Percentiles rank a stretch among this genome's conserved stretches.
Evolutionary conservation across 2,329 filamentous ascomycete species (phyloP).

Genomic region (Cercospora zeina): DNA sequence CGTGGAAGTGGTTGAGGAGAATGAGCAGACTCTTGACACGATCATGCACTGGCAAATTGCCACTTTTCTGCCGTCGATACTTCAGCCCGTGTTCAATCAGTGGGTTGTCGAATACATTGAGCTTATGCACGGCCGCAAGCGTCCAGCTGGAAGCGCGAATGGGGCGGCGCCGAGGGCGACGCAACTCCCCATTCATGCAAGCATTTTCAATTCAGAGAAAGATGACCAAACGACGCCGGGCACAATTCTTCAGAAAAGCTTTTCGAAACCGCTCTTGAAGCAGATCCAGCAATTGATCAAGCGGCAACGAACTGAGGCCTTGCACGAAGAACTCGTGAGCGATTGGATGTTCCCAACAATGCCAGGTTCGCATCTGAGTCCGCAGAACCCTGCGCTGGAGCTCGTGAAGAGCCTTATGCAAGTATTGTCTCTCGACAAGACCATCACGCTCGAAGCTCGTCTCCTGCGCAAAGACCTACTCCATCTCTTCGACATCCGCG

Average conservation of each 20-base stretch:
- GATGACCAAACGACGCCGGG: slow-evolving; percentile 57
- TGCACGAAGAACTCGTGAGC: slow-evolving; percentile 81
- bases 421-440: slow-evolving; percentile 85
- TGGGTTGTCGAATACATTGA: slow-evolving; percentile 96
- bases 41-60: slow-evolving; percentile 99
- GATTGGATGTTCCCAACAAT: slow-evolving; percentile 85
- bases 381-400: slow-evolving; percentile 76
- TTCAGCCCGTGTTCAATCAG: slow-evolving; percentile 84
- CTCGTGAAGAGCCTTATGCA: slow-evolving; percentile 93
- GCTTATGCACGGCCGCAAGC: slow-evolving; percentile 86
- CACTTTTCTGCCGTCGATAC: slow-evolving; percentile 75
- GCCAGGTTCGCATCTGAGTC: slow-evolving; percentile 67
- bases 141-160: slow-evolving; percentile 52
- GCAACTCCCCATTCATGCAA: slow-evolving; percentile 59
- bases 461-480: slow-evolving; percentile 86
- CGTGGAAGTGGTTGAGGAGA: slow-evolving; percentile 71
- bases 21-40: slow-evolving; percentile 79
- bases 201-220: slow-evolving; percentile 58
- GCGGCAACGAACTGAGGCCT: slow-evolving; percentile 81
- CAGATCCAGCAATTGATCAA: slow-evolving; percentile 79
- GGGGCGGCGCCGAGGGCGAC: slow-evolving; percentile 56
- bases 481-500: slow-evolving; percentile 85
- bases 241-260: slow-evolving; percentile 74
- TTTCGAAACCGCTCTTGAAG: slow-evolving; percentile 87
- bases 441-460: slow-evolving; percentile 83